Evolutionary conservation across 345 rosid genomes (phyloP).

Genomic region (Hibiscus tridactylites): DNA sequence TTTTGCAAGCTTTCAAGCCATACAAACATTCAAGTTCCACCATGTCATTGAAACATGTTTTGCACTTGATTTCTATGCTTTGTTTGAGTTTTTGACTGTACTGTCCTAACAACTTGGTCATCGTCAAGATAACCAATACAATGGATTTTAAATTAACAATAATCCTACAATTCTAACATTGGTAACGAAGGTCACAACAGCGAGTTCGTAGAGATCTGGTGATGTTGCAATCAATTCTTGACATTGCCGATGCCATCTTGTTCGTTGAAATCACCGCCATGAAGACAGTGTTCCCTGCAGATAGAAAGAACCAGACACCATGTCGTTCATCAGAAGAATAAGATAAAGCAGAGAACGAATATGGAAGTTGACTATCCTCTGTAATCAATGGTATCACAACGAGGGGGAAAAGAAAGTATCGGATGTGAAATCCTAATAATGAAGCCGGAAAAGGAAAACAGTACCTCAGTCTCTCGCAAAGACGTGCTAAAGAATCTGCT

Average conservation of each 20-base stretch:
- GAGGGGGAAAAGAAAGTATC: background rate
- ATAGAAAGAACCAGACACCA: constrained; percentile 6
- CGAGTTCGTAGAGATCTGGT: background rate
- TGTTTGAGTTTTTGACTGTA: background rate
- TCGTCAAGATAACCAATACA: background rate
- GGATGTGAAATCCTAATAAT: background rate
- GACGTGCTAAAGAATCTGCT: constrained; percentile 86
- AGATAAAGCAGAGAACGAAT: background rate
- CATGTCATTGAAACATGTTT: background rate
- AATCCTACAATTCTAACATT: background rate
- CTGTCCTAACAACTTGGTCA: background rate
- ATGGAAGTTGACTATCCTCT: background rate
- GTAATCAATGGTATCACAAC: background rate
- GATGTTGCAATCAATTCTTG: constrained; percentile 3
- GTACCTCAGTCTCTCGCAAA: constrained; percentile 84
- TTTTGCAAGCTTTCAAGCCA: background rate
- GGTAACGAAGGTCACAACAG: background rate
- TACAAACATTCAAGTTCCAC: background rate
- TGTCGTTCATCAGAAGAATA: background rate
- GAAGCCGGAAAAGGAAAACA: background rate
- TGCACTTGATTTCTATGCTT: background rate
- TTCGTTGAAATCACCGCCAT: constrained; percentile 28
- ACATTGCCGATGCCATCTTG: constrained; percentile 26
- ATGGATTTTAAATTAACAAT: background rate
- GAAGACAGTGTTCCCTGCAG: constrained; percentile 63